These are phyloP conservation scores for Aspergillus brunneoviolaceus DNA, from an alignment of 2,329 filamentous ascomycete species.

Conservation along the genomic window DNA sequence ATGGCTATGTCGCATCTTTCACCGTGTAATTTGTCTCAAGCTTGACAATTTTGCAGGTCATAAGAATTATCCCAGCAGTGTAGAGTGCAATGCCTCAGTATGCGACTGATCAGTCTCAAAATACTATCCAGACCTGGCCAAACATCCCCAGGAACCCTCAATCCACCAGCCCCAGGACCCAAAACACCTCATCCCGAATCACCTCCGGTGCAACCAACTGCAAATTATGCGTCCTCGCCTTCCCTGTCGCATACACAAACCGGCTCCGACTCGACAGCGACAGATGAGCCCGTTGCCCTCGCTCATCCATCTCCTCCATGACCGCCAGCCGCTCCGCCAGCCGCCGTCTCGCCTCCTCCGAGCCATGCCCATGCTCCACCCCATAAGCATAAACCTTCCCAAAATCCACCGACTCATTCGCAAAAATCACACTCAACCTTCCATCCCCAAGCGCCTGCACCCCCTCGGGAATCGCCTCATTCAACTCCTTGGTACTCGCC, in stretches of 20 bases:
- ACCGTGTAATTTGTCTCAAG: too few relatives aligned
- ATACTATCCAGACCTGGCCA: too few relatives aligned
- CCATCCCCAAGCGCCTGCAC: not conserved
- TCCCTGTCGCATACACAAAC: not conserved
- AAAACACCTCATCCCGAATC: constrained; percentile 1
- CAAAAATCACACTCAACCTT: not conserved
- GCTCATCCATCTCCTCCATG: not conserved
- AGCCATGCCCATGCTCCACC: not conserved
- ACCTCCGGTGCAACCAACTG: not conserved
- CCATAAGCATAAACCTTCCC: not conserved
- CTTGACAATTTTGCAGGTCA: too few relatives aligned
- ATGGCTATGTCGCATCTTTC: too few relatives aligned
- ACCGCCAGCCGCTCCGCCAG: not conserved
- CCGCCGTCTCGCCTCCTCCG: not conserved
- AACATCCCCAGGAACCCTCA: too few relatives aligned
- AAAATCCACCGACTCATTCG: not conserved
- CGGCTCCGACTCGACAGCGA: not conserved
- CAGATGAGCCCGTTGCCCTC: not conserved
- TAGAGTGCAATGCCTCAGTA: too few relatives aligned
- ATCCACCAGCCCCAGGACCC: not conserved
- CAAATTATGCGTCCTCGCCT: not conserved
- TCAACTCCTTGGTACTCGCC: not conserved
- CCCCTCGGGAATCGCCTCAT: not conserved
- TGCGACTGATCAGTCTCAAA: too few relatives aligned
- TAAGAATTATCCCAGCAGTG: too few relatives aligned